Percentiles rank a stretch among this genome's conserved stretches.
phyloP scores from a whole-genome alignment of 192 early-diverging fungal species.

The Backusella liffmaniae region DNA sequence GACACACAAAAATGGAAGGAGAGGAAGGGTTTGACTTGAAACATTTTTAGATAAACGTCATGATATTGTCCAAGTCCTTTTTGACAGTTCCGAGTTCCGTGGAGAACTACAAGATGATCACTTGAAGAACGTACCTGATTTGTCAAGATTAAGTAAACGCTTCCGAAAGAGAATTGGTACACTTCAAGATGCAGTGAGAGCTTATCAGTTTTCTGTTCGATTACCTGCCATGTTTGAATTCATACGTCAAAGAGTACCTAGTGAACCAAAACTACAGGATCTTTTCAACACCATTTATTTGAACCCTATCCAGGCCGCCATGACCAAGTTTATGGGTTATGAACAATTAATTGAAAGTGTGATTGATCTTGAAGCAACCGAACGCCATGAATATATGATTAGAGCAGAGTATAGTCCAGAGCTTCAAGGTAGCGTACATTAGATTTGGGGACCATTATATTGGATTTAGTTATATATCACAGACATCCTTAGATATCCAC shows the following conservation, averaged over 20 bases:
- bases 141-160: conserved; percentile 82
- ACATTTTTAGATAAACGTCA: conserved; percentile 57
- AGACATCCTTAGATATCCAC: conserved; percentile 33
- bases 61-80: conserved; percentile 69
- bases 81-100: conserved; percentile 61
- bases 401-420: conserved; percentile 80
- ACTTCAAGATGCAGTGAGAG: conserved; percentile 84
- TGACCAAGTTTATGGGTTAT: conserved; percentile 59
- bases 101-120: conserved; percentile 67
- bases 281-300: conserved; percentile 58
- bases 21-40: neutral
- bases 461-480: neutral
- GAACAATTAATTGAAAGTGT: conserved; percentile 88
- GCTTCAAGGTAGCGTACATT: conserved; percentile 56
- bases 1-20: neutral
- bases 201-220: conserved; percentile 81
- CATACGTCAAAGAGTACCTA: conserved; percentile 44
- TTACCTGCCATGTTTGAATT: conserved; percentile 64
- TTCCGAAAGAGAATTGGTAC: conserved; percentile 78
- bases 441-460: no score
- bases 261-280: conserved; percentile 27
- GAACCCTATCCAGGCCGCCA: conserved; percentile 47
- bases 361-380: conserved; percentile 82
- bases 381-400: conserved; percentile 85
- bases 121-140: conserved; percentile 83